A percentile compares a stretch with the other conserved stretches of the same genome.
These are phyloP conservation scores for Cyberlindnera xylosilytica DNA, from an alignment of 805 yeast species.

Conservation along the genomic window DNA sequence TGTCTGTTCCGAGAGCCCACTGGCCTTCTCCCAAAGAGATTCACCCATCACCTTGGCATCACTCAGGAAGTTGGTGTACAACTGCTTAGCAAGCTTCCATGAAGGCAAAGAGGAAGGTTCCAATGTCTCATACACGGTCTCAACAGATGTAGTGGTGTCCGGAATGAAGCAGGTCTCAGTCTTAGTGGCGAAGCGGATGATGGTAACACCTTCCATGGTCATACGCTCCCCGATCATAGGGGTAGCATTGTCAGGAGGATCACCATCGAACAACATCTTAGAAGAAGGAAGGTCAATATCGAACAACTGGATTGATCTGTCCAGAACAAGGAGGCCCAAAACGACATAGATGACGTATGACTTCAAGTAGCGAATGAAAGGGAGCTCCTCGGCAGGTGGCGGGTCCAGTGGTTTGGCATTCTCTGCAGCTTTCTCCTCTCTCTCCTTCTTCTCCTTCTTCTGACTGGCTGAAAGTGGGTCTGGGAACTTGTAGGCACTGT, in stretches of 20 bases:
- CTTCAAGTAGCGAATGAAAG: slow-evolving; percentile 1
- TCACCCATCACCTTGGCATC: slow-evolving; percentile 7
- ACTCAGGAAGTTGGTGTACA: slow-evolving; percentile 7
- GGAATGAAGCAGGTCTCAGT: slow-evolving; percentile 17
- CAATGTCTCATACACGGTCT: slow-evolving; percentile 10
- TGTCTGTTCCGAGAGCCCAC: background rate
- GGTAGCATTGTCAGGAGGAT: background rate
- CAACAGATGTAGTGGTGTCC: slow-evolving; percentile 12
- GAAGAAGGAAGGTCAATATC: slow-evolving; percentile 12
- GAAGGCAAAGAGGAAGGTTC: slow-evolving; percentile 8
- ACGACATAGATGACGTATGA: slow-evolving; percentile 10
- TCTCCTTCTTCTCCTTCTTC: background rate
- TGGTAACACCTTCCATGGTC: slow-evolving; percentile 11
- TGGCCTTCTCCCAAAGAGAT: slow-evolving; percentile 3
- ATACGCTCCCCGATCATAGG: no score
- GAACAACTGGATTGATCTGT: slow-evolving; percentile 19
- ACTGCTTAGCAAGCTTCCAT: slow-evolving; percentile 13
- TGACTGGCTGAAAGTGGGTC: slow-evolving; percentile 8
- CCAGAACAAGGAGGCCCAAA: slow-evolving; percentile 20
- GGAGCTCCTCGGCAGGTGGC: background rate
- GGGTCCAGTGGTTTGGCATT: background rate
- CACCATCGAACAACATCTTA: slow-evolving; percentile 4
- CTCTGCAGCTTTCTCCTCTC: background rate
- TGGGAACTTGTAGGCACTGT: slow-evolving; percentile 4
- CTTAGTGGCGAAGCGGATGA: slow-evolving; percentile 16